phyloP scores from a whole-genome alignment of 768 basidiomycete genomes.

The Tubosaeta sp. region DNA sequence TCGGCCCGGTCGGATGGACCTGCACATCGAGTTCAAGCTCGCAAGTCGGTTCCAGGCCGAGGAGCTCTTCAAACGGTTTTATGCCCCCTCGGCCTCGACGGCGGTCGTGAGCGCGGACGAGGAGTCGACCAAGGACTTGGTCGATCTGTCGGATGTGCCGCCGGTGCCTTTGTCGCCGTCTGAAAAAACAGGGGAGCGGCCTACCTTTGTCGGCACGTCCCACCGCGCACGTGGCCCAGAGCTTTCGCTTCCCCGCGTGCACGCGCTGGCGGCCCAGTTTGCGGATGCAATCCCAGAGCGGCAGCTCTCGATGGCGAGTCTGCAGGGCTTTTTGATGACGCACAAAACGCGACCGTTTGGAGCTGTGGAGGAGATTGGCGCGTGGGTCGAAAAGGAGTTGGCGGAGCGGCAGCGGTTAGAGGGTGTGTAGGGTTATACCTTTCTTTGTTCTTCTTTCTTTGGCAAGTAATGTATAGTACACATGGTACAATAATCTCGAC shows the following conservation, averaged over 20 bases:
- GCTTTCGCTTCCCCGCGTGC: conserved; percentile 38
- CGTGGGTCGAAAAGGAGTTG: conserved; percentile 49
- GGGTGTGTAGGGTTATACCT: not conserved
- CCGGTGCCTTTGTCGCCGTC: not conserved
- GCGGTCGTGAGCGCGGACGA: not conserved
- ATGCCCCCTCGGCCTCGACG: conserved; percentile 36
- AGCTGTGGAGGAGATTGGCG: conserved; percentile 43
- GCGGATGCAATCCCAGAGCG: conserved; percentile 48
- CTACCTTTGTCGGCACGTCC: conserved; percentile 10
- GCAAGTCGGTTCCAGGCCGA: conserved; percentile 65
- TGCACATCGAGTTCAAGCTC: conserved; percentile 73
- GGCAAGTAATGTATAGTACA: no score
- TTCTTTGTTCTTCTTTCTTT: no score
- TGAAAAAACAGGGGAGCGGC: conserved; percentile 14
- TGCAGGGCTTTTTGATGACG: conserved; percentile 63
- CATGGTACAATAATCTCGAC: no score
- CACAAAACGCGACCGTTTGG: conserved; percentile 58
- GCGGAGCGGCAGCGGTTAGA: not conserved
- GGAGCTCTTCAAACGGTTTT: conserved; percentile 67
- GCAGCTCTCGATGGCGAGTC: conserved; percentile 38
- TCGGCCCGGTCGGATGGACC: conserved; percentile 77
- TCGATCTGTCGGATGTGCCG: conserved; percentile 19
- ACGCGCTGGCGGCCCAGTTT: conserved; percentile 52
- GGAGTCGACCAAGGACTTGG: not conserved
- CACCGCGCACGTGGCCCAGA: conserved; percentile 37